Percentiles rank a stretch among this genome's conserved stretches.
Conservation (phyloP, 208 protist genomes). For the Acanthamoeba castellanii region DNA sequence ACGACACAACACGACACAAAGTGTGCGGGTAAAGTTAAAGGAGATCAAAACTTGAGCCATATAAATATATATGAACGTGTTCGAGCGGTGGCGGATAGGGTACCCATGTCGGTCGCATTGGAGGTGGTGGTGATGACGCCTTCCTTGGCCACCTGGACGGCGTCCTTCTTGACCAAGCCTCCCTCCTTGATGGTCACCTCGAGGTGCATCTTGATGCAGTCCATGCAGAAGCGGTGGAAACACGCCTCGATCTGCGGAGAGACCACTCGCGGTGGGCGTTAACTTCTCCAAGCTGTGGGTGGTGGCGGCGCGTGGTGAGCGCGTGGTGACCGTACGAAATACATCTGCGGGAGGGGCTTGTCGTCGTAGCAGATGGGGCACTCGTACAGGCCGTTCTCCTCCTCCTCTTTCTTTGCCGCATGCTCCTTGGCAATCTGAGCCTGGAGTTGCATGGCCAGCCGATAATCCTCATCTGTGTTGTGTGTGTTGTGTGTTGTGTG, state of each 20-base stretch:
- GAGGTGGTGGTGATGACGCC: background rate
- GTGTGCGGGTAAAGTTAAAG: too few relatives aligned
- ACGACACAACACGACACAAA: background rate
- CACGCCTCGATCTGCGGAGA: background rate
- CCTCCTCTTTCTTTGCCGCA: background rate
- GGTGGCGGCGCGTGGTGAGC: background rate
- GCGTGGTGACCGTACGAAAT: background rate
- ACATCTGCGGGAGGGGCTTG: conserved; percentile 18
- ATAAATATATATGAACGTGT: too few relatives aligned
- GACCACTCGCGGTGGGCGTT: too few relatives aligned
- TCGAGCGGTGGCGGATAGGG: background rate
- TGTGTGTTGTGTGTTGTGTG: background rate
- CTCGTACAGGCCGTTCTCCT: background rate
- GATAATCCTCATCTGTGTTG: conserved; percentile 1
- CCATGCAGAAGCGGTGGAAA: conserved; percentile 7
- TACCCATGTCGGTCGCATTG: conserved; percentile 1
- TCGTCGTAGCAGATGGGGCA: conserved; percentile 23
- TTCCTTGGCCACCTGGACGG: background rate
- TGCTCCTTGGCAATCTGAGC: background rate
- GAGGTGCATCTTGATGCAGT: conserved; percentile 28
- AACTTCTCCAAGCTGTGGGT: background rate
- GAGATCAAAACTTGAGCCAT: too few relatives aligned
- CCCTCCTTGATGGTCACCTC: background rate
- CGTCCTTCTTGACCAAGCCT: background rate
- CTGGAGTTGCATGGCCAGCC: background rate